Evolutionary conservation across 352 stramenopile species (phyloP), one percentile per base, ranked within the genome.

Genomic region (Nothophytophthora sp.): DNA sequence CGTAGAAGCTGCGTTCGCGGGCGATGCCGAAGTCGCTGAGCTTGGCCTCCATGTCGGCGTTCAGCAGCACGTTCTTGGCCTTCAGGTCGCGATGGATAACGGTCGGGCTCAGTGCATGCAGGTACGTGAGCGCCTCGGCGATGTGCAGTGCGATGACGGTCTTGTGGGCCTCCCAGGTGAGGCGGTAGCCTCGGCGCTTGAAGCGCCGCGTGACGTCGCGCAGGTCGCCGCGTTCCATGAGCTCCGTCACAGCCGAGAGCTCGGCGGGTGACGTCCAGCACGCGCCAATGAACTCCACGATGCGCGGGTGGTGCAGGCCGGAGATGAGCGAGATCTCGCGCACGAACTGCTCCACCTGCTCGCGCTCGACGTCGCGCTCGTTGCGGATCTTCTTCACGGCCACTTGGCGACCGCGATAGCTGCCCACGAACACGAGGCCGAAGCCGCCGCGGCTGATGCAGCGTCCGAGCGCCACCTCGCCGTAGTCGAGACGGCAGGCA

Each of bases 11-110:
- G 15, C 67, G 63, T 44, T 85, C 68, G 2, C 77, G 74, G 1
- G 75, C 81, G 27, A 86, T 73, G 5, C 77, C 74, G 58, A 91
- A 91, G 59, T 91, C 80, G 27, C 75, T 89, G 16, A 91, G 57
- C 34, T 91, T 91, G 22, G 77, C 77, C 30, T 86, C 63, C 63
- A 81, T 66, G 12, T 83, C 60, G 10, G 55, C 49, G 47, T 77
- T 73, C 32, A 76, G 33, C 30, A 80, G 23, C 42, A 80, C 63
- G 34, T 80, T 80, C 46, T 80, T 80, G 34, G 58, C 53, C 54
- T 80, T 80, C 19, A 80, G 55, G 29, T 80, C 70, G 10, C 70
- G 66, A 16, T 86, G 62, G 25, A 81, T 73, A 16, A 84, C 59
- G 12, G 64, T 83, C n/a, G 77, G 77, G 18, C 56, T 72, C 5